Evolutionary conservation across 768 basidiomycete genomes (phyloP).

Genomic region (Leccinellum rugosiceps): DNA sequence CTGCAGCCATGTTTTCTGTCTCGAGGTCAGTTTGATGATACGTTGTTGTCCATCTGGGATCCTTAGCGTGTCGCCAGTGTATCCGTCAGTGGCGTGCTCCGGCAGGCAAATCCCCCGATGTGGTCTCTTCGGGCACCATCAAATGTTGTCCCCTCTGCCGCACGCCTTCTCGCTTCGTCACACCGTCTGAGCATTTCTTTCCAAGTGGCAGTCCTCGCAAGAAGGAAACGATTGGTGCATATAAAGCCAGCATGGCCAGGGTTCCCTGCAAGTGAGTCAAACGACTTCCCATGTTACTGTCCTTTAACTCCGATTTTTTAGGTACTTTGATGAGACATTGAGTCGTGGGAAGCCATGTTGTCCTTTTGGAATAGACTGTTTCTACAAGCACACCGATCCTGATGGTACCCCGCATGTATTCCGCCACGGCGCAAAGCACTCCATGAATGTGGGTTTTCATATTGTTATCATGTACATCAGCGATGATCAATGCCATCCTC

Average conservation of each 20-base stretch:
- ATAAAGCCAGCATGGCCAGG: slow-evolving; percentile 71
- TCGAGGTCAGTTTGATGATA: slow-evolving; percentile 44
- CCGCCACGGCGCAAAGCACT: slow-evolving; percentile 48
- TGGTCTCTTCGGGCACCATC: slow-evolving; percentile 53
- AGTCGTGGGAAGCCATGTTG: slow-evolving; percentile 50
- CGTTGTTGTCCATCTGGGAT: neutral
- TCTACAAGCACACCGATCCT: slow-evolving; percentile 66
- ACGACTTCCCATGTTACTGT: neutral
- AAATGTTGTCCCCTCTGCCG: slow-evolving; percentile 84
- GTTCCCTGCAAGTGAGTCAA: slow-evolving; percentile 63
- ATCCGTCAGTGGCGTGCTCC: slow-evolving; percentile 76
- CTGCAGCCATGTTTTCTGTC: slow-evolving; percentile 79
- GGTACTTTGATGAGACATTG: slow-evolving; percentile 60
- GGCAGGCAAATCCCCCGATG: slow-evolving; percentile 47
- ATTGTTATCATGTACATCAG: slow-evolving; percentile 29
- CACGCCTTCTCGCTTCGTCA: slow-evolving; percentile 59
- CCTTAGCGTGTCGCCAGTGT: slow-evolving; percentile 44
- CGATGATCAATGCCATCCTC: neutral
- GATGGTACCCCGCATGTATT: slow-evolving; percentile 66
- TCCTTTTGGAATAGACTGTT: slow-evolving; percentile 79
- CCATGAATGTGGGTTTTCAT: slow-evolving; percentile 48
- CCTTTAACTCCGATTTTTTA: slow-evolving; percentile 22
- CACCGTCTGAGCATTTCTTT: slow-evolving; percentile 69
- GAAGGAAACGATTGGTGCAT: slow-evolving; percentile 46
- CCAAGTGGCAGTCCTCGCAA: slow-evolving; percentile 54